Evolutionary conservation across 2,329 filamentous ascomycete species (phyloP).

Genomic region (Colletotrichum somersetense): DNA sequence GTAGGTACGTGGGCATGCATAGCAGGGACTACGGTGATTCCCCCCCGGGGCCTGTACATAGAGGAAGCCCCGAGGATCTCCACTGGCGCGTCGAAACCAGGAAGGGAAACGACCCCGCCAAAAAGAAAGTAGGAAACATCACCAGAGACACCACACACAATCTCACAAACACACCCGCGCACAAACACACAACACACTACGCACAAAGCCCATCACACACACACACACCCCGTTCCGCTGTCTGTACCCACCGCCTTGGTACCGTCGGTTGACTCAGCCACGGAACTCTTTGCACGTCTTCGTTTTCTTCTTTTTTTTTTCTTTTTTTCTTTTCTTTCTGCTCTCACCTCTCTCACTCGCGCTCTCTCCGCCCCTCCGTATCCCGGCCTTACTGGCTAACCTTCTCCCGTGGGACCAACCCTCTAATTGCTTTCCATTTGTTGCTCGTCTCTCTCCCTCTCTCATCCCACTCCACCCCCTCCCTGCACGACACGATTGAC

Average conservation of each 20-base stretch:
- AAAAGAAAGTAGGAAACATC: constrained; percentile 40
- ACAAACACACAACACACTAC: not conserved
- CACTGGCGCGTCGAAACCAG: constrained; percentile 36
- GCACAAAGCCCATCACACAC: not conserved
- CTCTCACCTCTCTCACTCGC: not conserved
- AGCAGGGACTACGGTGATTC: too few species aligned
- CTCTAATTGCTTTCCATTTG: not conserved
- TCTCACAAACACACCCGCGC: constrained; percentile 12
- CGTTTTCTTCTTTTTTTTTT: not conserved
- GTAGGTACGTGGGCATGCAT: too few species aligned
- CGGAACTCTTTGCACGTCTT: constrained; percentile 1
- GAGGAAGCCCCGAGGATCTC: constrained; percentile 3
- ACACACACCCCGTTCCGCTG: not conserved
- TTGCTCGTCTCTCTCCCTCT: not conserved
- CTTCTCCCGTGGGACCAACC: not conserved
- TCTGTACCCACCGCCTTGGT: constrained; percentile 20
- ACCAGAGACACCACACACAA: constrained; percentile 29
- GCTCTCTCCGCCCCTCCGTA: not conserved
- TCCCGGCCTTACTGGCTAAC: constrained; percentile 11
- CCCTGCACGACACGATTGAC: not conserved
- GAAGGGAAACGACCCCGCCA: constrained; percentile 38
- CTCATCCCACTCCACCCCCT: not conserved
- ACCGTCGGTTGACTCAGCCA: constrained; percentile 24
- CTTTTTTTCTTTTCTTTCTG: not conserved
- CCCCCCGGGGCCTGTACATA: too few species aligned